phyloP scores from a whole-genome alignment of 2,329 filamentous ascomycete species.

The Beauveria brongniartii region DNA sequence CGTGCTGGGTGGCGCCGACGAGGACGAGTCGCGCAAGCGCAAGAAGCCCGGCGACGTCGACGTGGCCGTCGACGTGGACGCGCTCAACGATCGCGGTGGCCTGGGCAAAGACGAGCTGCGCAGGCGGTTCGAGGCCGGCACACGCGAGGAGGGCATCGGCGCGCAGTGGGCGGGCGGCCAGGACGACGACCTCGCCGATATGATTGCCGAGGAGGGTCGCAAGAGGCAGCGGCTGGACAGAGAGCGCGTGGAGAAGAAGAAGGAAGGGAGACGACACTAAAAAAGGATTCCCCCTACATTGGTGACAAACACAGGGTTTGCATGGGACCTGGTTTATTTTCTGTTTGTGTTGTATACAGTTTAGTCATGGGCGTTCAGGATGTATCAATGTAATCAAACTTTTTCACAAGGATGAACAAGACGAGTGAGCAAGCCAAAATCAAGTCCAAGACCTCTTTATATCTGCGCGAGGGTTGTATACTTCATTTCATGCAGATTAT shows the following conservation, averaged over 20 bases:
- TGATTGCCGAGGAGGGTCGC: conserved; percentile 89
- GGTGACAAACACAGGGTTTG: background rate
- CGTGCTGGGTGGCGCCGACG: conserved; percentile 59
- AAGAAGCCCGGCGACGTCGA: conserved; percentile 97
- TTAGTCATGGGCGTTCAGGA: background rate
- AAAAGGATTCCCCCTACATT: background rate
- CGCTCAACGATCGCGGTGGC: conserved; percentile 64
- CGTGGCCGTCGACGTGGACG: conserved; percentile 81
- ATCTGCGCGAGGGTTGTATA: no score
- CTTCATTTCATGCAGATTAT: no score
- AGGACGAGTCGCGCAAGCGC: conserved; percentile 69
- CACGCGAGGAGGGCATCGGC: conserved; percentile 55
- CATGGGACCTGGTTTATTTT: background rate
- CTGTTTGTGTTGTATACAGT: conserved; percentile 1
- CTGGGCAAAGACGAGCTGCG: conserved; percentile 79
- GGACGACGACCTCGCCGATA: conserved; percentile 87
- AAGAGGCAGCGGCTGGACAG: conserved; percentile 86
- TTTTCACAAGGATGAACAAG: background rate
- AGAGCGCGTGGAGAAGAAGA: conserved; percentile 62
- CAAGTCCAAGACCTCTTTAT: background rate
- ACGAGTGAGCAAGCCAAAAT: background rate
- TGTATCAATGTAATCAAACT: conserved; percentile 1
- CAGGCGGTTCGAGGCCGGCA: conserved; percentile 69
- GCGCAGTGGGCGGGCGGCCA: conserved; percentile 53
- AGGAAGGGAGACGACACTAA: conserved; percentile 26